Conservation (phyloP, 1,139 yeast genomes). For the Ogataea hybrid region DNA sequence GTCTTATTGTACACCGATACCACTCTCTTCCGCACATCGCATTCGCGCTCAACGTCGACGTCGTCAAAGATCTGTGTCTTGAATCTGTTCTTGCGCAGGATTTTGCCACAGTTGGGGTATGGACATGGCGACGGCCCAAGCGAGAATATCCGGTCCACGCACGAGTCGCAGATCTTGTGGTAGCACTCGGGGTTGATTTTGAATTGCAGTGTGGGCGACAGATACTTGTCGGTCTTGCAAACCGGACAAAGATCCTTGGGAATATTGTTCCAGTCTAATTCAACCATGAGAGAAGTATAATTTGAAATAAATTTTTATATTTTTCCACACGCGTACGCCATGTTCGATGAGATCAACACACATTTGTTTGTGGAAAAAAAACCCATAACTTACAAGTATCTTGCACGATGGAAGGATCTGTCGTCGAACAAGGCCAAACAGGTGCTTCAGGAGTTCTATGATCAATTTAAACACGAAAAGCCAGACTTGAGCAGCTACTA, state of each 20-base stretch:
- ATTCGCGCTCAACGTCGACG: constrained; percentile 82
- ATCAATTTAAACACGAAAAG: constrained; percentile 14
- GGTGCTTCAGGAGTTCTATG: constrained; percentile 21
- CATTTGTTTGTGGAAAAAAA: constrained; percentile 19
- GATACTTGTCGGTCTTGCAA: constrained; percentile 91
- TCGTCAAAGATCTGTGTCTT: constrained; percentile 93
- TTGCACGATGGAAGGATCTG: constrained; percentile 22
- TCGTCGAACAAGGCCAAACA: constrained; percentile 21
- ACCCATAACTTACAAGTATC: constrained; percentile 25
- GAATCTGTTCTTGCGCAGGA: constrained; percentile 81
- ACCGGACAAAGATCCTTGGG: constrained; percentile 91
- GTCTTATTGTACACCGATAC: constrained; percentile 77
- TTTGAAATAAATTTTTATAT: not conserved
- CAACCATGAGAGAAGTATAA: constrained; percentile 26
- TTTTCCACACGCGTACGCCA: constrained; percentile 8
- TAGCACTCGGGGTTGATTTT: constrained; percentile 96
- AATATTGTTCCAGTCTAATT: constrained; percentile 32
- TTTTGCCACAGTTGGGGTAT: constrained; percentile 86
- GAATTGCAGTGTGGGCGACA: constrained; percentile 91
- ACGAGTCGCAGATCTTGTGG: constrained; percentile 94
- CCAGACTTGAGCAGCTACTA: constrained; percentile 18
- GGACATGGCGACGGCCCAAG: constrained; percentile 98
- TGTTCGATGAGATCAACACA: constrained; percentile 17
- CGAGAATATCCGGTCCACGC: constrained; percentile 92
- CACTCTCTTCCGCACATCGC: constrained; percentile 83